phyloP scores from a whole-genome alignment of 2,329 filamentous ascomycete genomes.

The Pseudocercospora pini-densiflorae region DNA sequence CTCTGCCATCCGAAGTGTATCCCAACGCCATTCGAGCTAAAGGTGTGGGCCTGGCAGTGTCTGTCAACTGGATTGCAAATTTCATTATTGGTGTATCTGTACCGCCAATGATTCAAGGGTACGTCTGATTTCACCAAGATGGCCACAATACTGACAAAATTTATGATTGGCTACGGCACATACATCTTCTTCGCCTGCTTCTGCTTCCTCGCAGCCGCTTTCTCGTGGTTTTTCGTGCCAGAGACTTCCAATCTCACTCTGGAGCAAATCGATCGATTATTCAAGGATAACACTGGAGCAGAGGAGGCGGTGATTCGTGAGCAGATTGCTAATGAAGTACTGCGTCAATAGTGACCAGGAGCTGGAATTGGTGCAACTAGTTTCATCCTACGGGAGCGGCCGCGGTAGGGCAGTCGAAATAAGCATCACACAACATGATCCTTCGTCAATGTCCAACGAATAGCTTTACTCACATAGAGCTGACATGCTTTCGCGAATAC shows the following conservation, averaged over 20 bases:
- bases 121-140: neutral
- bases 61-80: slow-evolving; percentile 67
- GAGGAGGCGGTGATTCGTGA: neutral
- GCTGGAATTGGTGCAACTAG: neutral
- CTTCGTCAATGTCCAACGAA: neutral
- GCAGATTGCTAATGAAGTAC: neutral
- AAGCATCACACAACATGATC: neutral
- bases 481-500: neutral
- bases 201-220: slow-evolving; percentile 32
- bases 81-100: slow-evolving; percentile 55
- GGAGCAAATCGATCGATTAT: slow-evolving; percentile 36
- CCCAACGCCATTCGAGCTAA: slow-evolving; percentile 63
- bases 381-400: neutral
- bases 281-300: slow-evolving; percentile 16
- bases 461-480: neutral
- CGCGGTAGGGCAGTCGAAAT: neutral
- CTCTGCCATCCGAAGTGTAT: slow-evolving; percentile 60
- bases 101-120: slow-evolving; percentile 16
- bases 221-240: slow-evolving; percentile 30
- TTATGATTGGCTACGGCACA: slow-evolving; percentile 50
- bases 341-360: neutral
- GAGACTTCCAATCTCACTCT: slow-evolving; percentile 35
- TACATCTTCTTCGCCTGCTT: slow-evolving; percentile 64
- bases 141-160: neutral
- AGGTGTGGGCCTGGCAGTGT: slow-evolving; percentile 64